These are phyloP conservation scores for Trypanosoma lewisi DNA, from an alignment of 208 protist genomes.

Conservation along the genomic window DNA sequence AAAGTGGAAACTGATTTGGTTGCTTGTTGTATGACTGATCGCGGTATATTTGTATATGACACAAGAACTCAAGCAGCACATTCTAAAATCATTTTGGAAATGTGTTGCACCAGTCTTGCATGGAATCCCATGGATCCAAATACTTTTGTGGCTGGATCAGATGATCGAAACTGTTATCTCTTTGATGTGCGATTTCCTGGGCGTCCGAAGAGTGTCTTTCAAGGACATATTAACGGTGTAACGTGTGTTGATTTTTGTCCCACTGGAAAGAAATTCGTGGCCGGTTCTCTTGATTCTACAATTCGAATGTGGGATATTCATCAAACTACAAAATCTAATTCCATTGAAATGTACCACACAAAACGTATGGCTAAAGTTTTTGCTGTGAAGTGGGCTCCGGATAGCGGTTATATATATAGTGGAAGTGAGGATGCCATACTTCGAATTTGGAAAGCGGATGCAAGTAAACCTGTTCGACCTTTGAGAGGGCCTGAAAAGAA, in stretches of 20 bases:
- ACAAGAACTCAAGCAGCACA: conserved; percentile 83
- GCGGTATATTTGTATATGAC: conserved; percentile 95
- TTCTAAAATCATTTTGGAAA: conserved; percentile 93
- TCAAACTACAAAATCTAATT: conserved; percentile 80
- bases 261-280: conserved; percentile 94
- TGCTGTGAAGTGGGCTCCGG: conserved; percentile 89
- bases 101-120: conserved; percentile 90
- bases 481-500: conserved; percentile 88
- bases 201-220: conserved; percentile 92
- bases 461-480: conserved; percentile 86
- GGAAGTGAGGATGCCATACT: conserved; percentile 97
- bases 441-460: conserved; percentile 95
- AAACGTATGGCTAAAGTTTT: conserved; percentile 98
- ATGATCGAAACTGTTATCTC: conserved; percentile 97
- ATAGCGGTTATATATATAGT: conserved; percentile 94
- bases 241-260: conserved; percentile 96
- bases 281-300: conserved; percentile 94
- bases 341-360: conserved; percentile 97
- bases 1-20: conserved; percentile 91
- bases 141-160: conserved; percentile 94
- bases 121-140: conserved; percentile 99
- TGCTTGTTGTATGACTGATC: conserved; percentile 90
- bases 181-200: conserved; percentile 97
- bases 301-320: conserved; percentile 94
- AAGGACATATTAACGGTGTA: conserved; percentile 95